Evolutionary conservation across 306 rosid species (phyloP).

Genomic region (Castanea mollissima): DNA sequence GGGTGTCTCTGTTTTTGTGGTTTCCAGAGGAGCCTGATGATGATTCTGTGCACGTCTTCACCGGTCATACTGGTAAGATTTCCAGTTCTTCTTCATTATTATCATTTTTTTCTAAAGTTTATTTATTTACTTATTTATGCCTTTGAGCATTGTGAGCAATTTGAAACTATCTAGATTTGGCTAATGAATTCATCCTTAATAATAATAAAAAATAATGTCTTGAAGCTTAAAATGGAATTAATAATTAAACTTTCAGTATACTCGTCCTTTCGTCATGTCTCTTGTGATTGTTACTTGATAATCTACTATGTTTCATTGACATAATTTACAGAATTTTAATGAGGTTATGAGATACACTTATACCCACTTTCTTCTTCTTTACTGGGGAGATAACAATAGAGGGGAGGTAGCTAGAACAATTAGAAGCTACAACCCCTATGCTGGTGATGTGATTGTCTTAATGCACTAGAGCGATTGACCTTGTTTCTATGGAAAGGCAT

Average conservation of each 20-base stretch:
- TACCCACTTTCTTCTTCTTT: neutral
- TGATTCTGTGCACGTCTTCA: conserved; percentile 71
- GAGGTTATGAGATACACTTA: neutral
- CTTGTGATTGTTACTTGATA: too few relatives aligned
- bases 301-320: too few relatives aligned
- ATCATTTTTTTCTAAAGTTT: neutral
- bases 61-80: conserved; percentile 71
- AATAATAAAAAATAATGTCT: too few relatives aligned
- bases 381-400: neutral
- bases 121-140: neutral
- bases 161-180: too few relatives aligned
- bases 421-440: too few relatives aligned
- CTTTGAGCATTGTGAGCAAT: too few relatives aligned
- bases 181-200: too few relatives aligned
- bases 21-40: conserved; percentile 72
- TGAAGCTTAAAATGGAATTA: too few relatives aligned
- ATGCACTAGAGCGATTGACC: neutral
- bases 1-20: conserved; percentile 9
- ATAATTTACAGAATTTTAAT: neutral
- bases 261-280: too few relatives aligned
- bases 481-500: neutral
- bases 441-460: neutral
- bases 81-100: neutral
- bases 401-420: too few relatives aligned
- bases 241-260: too few relatives aligned